Percentiles rank a stretch among this genome's conserved stretches.
Evolutionary conservation across 148 eudicot genomes (phyloP).

Genomic region (Amaranthus cruentus): DNA sequence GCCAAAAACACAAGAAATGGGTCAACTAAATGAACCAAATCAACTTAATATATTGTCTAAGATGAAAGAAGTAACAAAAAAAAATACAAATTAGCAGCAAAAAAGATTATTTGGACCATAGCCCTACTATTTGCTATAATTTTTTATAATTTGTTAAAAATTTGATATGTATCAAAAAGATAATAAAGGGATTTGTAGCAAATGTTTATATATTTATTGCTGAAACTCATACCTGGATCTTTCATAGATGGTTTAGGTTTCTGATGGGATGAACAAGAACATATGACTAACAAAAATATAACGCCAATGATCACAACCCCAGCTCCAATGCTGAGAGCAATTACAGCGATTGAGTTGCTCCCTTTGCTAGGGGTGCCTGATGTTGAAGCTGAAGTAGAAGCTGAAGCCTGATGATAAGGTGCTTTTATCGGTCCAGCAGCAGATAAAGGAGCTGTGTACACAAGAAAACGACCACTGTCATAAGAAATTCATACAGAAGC

Average conservation of each 20-base stretch:
- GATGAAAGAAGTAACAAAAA: not conserved
- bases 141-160: not conserved
- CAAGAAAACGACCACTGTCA: slow-evolving; percentile 11
- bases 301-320: slow-evolving; percentile 44
- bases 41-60: not conserved
- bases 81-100: not conserved
- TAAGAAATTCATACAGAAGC: not conserved
- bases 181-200: not conserved
- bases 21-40: too few relatives aligned
- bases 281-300: slow-evolving; percentile 40
- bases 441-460: slow-evolving; percentile 62
- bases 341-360: slow-evolving; percentile 38
- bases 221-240: slow-evolving; percentile 54
- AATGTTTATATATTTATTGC: slow-evolving; percentile 10
- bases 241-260: slow-evolving; percentile 39
- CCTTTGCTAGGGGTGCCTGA: slow-evolving; percentile 35
- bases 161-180: not conserved
- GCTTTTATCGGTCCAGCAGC: slow-evolving; percentile 43
- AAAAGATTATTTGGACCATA: not conserved
- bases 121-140: not conserved
- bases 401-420: slow-evolving; percentile 39
- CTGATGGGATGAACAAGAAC: slow-evolving; percentile 44
- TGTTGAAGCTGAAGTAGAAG: slow-evolving; percentile 25
- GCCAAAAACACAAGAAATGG: too few relatives aligned
- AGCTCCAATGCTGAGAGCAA: slow-evolving; percentile 49